Evolutionary conservation across 768 basidiomycete genomes (phyloP).

Genomic region (Leccinum ochraceum): DNA sequence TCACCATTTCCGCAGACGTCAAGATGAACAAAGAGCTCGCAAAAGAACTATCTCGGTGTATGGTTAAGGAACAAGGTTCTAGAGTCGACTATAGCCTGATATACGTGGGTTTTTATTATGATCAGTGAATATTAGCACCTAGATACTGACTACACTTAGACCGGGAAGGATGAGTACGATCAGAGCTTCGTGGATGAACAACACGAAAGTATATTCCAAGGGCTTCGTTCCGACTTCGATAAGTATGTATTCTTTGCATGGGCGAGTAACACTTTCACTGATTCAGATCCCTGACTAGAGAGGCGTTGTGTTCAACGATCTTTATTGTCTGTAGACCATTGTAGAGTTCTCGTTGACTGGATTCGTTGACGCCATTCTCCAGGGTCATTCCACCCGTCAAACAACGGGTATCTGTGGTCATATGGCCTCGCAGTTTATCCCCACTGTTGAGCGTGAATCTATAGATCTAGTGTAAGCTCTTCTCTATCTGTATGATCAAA

Average conservation of each 20-base stretch:
- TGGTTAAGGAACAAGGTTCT: background rate
- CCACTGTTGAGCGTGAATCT: background rate
- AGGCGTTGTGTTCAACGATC: conserved; percentile 61
- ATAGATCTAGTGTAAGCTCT: background rate
- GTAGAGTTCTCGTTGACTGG: background rate
- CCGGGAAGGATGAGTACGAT: conserved; percentile 9
- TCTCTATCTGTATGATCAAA: background rate
- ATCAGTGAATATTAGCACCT: background rate
- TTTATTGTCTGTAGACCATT: conserved; percentile 67
- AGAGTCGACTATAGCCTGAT: conserved; percentile 6
- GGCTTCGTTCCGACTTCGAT: conserved; percentile 10
- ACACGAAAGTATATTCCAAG: conserved; percentile 1
- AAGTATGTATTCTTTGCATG: conserved; percentile 9
- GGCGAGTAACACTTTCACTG: background rate
- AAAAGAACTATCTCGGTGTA: background rate
- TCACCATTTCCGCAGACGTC: conserved; percentile 14
- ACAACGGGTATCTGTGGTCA: background rate
- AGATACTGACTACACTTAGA: background rate
- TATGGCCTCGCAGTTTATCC: background rate
- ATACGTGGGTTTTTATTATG: conserved; percentile 3
- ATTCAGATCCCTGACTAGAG: conserved; percentile 35
- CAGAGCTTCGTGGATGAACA: background rate
- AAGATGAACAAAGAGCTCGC: background rate
- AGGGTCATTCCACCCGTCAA: background rate
- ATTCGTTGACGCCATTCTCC: background rate